Percentiles rank a stretch among this genome's conserved stretches.
Evolutionary conservation across 2,329 filamentous ascomycete species (phyloP).

Genomic region (Ceratocystis papillata): DNA sequence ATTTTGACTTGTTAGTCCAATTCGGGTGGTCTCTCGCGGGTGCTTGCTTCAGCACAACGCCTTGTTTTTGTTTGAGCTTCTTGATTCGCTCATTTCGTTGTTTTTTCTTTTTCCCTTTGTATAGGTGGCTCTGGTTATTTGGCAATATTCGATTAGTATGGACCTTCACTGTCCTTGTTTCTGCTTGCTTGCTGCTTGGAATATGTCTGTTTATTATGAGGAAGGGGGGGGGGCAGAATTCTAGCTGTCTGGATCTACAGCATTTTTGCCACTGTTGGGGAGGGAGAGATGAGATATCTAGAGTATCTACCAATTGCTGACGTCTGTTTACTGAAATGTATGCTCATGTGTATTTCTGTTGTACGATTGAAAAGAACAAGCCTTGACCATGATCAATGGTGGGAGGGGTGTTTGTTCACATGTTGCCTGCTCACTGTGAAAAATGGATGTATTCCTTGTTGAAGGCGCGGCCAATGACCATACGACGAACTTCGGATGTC

Average conservation of each 20-base stretch:
- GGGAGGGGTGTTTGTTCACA: background rate
- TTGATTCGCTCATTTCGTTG: background rate
- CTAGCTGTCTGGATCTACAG: background rate
- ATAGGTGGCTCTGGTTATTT: background rate
- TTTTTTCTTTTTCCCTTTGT: background rate
- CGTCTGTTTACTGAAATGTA: background rate
- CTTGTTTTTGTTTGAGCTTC: background rate
- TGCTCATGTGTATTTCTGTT: background rate
- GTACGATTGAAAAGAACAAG: background rate
- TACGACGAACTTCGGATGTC: conserved; percentile 83
- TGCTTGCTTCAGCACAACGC: background rate
- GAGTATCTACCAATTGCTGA: background rate
- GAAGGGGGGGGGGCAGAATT: background rate
- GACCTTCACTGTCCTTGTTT: too few species aligned
- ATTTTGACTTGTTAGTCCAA: too few species aligned
- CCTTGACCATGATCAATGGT: background rate
- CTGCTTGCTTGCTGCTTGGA: too few species aligned
- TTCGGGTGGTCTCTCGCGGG: background rate
- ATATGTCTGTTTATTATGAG: too few species aligned
- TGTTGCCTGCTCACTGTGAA: conserved; percentile 14
- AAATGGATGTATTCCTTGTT: conserved; percentile 64
- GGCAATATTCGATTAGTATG: too few species aligned
- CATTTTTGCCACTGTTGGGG: background rate
- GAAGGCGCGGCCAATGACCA: conserved; percentile 88
- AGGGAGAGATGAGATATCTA: background rate